Conservation (phyloP, 2,329 filamentous ascomycete genomes). For the Hyphodiscus sp. region DNA sequence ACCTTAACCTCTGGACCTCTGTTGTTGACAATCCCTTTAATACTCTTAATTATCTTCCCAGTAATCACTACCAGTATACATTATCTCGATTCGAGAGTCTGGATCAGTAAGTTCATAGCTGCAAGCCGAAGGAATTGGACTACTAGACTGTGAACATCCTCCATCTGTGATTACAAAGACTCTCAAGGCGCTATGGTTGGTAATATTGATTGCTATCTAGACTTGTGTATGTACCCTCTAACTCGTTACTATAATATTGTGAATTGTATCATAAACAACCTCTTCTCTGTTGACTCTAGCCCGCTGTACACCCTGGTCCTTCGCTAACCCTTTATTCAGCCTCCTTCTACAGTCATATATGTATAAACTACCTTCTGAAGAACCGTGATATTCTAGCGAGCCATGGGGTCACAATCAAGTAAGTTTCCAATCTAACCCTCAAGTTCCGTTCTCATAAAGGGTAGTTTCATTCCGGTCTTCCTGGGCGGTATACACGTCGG, state of each 20-base stretch:
- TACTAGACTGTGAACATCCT: neutral
- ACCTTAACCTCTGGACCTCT: too few relatives aligned
- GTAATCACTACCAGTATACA: neutral
- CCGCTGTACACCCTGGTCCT: neutral
- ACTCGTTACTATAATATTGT: neutral
- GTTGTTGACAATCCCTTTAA: too few relatives aligned
- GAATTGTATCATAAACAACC: neutral
- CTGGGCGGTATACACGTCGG: slow-evolving; percentile 57
- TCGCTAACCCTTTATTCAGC: slow-evolving; percentile 38
- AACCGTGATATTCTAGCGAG: slow-evolving; percentile 48
- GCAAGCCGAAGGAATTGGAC: too few relatives aligned
- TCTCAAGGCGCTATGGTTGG: slow-evolving; percentile 42
- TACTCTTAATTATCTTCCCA: neutral
- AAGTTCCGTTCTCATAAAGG: neutral
- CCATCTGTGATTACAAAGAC: neutral
- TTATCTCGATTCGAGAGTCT: too few relatives aligned
- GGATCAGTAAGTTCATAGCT: too few relatives aligned
- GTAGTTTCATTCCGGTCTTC: slow-evolving; percentile 65
- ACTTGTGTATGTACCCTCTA: slow-evolving; percentile 47
- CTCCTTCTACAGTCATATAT: slow-evolving; percentile 55
- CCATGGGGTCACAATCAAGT: slow-evolving; percentile 62
- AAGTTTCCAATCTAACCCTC: slow-evolving; percentile 28
- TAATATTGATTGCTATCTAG: slow-evolving; percentile 60
- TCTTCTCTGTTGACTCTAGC: neutral
- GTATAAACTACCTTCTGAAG: slow-evolving; percentile 50